Percentiles rank a stretch among this genome's conserved stretches.
Conservation (phyloP, 1,284 basidiomycete genomes). For the Ceratobasidium sp. region DNA sequence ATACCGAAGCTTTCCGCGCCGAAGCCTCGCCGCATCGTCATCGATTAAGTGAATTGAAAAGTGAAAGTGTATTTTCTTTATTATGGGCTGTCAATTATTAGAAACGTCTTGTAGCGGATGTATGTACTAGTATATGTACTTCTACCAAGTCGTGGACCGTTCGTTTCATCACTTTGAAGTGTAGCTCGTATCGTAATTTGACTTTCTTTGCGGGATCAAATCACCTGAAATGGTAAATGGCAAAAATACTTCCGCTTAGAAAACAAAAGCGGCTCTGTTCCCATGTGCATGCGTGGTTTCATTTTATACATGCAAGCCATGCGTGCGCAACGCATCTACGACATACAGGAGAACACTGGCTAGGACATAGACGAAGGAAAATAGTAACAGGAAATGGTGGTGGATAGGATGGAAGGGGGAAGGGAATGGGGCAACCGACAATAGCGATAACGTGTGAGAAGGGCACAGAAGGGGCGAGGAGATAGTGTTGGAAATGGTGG, state of each 20-base stretch:
- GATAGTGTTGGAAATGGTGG: background rate
- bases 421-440: no score
- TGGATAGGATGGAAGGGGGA: background rate
- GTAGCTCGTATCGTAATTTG: conserved; percentile 30
- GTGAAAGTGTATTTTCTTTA: conserved; percentile 13
- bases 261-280: background rate
- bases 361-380: conserved; percentile 5
- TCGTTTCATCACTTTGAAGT: background rate
- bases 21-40: conserved; percentile 42
- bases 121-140: conserved; percentile 39
- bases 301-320: conserved; percentile 23
- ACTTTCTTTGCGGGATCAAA: conserved; percentile 20
- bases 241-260: background rate
- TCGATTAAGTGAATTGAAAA: conserved; percentile 34
- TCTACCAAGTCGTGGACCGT: conserved; percentile 25
- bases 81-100: conserved; percentile 15
- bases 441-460: background rate
- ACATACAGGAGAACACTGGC: conserved; percentile 3
- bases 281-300: conserved; percentile 2
- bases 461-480: background rate
- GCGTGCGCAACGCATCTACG: conserved; percentile 16
- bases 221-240: background rate
- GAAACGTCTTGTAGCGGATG: conserved; percentile 26
- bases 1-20: conserved; percentile 44
- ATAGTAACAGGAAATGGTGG: background rate